These are phyloP conservation scores for Talaromyces funiculosus DNA, from an alignment of 2,329 filamentous ascomycete genomes.

Conservation along the genomic window DNA sequence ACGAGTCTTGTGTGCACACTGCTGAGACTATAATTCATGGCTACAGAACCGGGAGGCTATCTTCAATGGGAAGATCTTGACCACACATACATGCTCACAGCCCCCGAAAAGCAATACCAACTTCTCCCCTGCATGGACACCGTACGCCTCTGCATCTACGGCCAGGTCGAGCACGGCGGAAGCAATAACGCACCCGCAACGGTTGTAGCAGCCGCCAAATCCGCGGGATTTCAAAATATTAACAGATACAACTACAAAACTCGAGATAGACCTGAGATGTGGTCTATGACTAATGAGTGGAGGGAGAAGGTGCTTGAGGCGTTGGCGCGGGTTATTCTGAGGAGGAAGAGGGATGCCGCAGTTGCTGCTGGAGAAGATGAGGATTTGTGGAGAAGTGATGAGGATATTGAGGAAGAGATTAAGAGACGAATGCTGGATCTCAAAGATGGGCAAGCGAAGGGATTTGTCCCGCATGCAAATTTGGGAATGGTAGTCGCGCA, in stretches of 20 bases:
- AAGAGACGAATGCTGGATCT: neutral
- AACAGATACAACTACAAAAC: neutral
- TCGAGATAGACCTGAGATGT: conserved; percentile 4
- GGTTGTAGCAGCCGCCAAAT: neutral
- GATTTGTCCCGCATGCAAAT: neutral
- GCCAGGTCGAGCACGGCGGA: neutral
- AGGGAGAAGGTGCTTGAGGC: neutral
- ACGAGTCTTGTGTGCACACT: no score
- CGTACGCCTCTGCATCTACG: neutral
- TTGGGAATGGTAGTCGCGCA: conserved; percentile 9
- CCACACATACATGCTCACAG: conserved; percentile 16
- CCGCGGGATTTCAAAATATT: neutral
- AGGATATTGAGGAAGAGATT: neutral
- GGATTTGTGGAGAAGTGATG: neutral
- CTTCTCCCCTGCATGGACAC: neutral
- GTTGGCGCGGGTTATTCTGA: neutral
- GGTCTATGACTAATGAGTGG: neutral
- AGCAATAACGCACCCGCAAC: neutral
- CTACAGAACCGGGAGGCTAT: conserved; percentile 22
- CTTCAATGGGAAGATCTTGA: conserved; percentile 27
- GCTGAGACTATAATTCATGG: neutral
- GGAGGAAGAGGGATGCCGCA: neutral
- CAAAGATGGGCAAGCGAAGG: neutral
- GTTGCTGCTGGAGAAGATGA: neutral
- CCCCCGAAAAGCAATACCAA: neutral